Base-by-base conservation (phyloP, 2,329 filamentous ascomycete genomes). In the Cytospora paraplurivora region DNA sequence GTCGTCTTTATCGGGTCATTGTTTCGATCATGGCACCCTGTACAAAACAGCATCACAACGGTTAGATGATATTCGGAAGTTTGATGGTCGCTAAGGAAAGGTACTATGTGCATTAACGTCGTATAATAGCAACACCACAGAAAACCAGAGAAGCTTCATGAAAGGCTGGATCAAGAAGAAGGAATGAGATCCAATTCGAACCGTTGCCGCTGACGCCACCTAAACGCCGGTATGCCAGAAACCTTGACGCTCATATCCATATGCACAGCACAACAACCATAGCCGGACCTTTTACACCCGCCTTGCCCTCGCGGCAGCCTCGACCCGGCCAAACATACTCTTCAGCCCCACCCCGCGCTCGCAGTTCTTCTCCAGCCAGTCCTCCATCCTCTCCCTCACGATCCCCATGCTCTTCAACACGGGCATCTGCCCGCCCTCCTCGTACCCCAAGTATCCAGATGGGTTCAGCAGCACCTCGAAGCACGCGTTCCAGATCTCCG, bases 401-500 rank as follows among this genome's bases (percentile, higher is more conserved):
- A 73, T 74, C 69, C 81, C 84, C 86, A 97, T 86, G 1, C 89
- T 85, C 72, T 81, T 86, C 63, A 90, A 74, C 5, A 94, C 84
- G 0, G 94, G 94, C 83, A 97, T 82, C 68, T 77, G 83, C n/a
- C 74, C 76, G 1, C 81, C 86, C 34, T 88, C 87, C 75, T 93
- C 93, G 1, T 73, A 78, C 11, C 84, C 83, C 75, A 88, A 52
- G 13, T 17, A 87, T 63, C 81, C 82, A 2, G 84, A 82, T 0
- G 94, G 93, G 75, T 99, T 99, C 51, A 99, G 80, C 68, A 98
- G 77, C 64, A 98, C 71, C 68, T 93, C 90, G 74, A 99, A 96
- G 55, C 90, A 88, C 65, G 90, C 87, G 2, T 74, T 77, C 95
- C 95, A 99, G 52, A 98, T 86, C 56, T 97, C 93, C 56, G 88